Evolutionary conservation across 176 grass and related monocot genomes (phyloP), one percentile per base, ranked within the genome.

Genomic region (Eragrostis nindensis): DNA sequence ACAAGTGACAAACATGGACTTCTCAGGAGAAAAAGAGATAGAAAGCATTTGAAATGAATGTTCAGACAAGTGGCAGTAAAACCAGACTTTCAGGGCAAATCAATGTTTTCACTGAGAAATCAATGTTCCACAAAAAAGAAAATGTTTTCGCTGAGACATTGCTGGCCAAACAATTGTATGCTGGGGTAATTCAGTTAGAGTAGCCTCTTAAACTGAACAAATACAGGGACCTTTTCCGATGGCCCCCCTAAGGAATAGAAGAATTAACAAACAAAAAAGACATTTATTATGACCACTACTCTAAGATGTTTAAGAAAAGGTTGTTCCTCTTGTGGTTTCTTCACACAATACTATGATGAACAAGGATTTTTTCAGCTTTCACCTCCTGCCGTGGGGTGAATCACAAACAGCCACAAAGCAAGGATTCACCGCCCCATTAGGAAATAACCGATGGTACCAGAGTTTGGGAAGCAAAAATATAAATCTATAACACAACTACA

Each of bases 41-140:
- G 5, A 79, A 83, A 42, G 32, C 62, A 84, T 62, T 1, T 22
- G 36, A 82, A 82, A 82, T 56, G 17, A 79, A 79, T 62, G 42
- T 40, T 61, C 56, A 61, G 42, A 38, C 24, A 72, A 48, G 30
- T 21, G 57, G 36, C 30, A 14, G 42, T 32, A 44, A 57, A 67
- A 66, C 40, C 30, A 75, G 43, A 53, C 26, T 49, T 24, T 39
- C 75, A 45, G 61, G 24, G 49, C 45, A 62, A 70, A 76, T 45
- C 5, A 84, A 55, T 15, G 22, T 19, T 67, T 75, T 72, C 36
- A 55, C 41, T 39, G 52, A n/a, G n/a, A n/a, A n/a, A n/a, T n/a
- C n/a, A n/a, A n/a, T n/a, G n/a, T n/a, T n/a, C n/a, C n/a, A n/a
- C n/a, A n/a, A n/a, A n/a, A n/a, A n/a, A n/a, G n/a, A n/a, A n/a